Percentiles rank a stretch among this genome's conserved stretches.
Evolutionary conservation across 192 early-diverging fungal species (phyloP).

Genomic region (Backusella mclennaniae): DNA sequence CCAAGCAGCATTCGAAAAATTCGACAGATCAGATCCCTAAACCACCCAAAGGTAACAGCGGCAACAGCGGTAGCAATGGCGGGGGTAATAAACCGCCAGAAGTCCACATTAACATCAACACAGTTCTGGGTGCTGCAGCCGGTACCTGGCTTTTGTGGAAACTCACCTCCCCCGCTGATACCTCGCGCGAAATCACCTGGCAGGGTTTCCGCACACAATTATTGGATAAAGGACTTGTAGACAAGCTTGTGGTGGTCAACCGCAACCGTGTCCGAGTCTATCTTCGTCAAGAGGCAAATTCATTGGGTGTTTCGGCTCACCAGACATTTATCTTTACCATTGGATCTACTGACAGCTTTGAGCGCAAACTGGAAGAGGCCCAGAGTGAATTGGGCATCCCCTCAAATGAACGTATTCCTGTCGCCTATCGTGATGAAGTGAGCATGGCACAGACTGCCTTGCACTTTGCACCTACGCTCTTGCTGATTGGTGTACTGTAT

Average conservation of each 20-base stretch:
- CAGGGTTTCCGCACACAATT: slow-evolving; percentile 89
- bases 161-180: slow-evolving; percentile 43
- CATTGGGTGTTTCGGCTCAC: slow-evolving; percentile 29
- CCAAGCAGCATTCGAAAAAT: slow-evolving; percentile 21
- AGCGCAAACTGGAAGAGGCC: slow-evolving; percentile 84
- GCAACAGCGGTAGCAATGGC: background rate
- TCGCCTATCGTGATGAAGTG: slow-evolving; percentile 86
- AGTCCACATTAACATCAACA: slow-evolving; percentile 44
- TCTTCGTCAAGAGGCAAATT: slow-evolving; percentile 63
- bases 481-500: slow-evolving; percentile 85
- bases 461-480: slow-evolving; percentile 90
- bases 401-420: slow-evolving; percentile 85
- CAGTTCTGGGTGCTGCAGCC: slow-evolving; percentile 41
- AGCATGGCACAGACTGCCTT: slow-evolving; percentile 69
- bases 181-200: slow-evolving; percentile 81
- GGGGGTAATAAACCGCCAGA: slow-evolving; percentile 26
- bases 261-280: slow-evolving; percentile 80
- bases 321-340: slow-evolving; percentile 82
- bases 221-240: slow-evolving; percentile 91
- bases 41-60: background rate
- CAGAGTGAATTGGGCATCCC: slow-evolving; percentile 93
- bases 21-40: slow-evolving; percentile 25
- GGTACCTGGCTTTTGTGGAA: slow-evolving; percentile 53
- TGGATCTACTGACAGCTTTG: slow-evolving; percentile 93
- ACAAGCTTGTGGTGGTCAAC: slow-evolving; percentile 88